phyloP scores from a whole-genome alignment of 225 moss, liverwort and hornwort genomes.

The Polytrichum formosum region DNA sequence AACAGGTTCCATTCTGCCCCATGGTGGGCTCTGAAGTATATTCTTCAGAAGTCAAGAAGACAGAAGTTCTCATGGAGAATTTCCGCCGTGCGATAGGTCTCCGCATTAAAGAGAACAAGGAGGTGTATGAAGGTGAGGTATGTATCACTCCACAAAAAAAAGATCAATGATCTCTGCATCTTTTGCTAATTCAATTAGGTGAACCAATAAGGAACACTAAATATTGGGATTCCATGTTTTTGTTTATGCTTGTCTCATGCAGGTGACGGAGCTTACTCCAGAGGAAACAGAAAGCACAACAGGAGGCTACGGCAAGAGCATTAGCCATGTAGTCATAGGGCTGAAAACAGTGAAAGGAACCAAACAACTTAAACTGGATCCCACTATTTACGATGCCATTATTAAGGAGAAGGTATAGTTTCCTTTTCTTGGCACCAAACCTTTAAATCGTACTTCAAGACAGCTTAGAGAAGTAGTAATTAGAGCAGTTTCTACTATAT shows the following conservation, averaged over 20 bases:
- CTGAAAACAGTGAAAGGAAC: conserved; percentile 96
- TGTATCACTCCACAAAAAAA: neutral
- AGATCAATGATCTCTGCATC: neutral
- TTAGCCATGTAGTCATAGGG: conserved; percentile 91
- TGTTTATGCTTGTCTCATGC: neutral
- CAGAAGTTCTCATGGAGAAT: conserved; percentile 97
- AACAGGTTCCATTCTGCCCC: conserved; percentile 91
- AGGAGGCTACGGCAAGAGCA: conserved; percentile 96
- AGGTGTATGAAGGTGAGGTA: conserved; percentile 97
- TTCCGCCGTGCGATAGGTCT: conserved; percentile 92
- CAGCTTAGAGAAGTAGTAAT: too few species aligned
- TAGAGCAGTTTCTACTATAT: too few species aligned
- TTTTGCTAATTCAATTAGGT: neutral
- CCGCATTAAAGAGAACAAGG: conserved; percentile 97
- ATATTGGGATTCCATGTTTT: too few species aligned
- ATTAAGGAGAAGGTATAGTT: conserved; percentile 80
- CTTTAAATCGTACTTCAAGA: neutral
- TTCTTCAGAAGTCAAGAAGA: conserved; percentile 98
- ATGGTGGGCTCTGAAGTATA: conserved; percentile 99
- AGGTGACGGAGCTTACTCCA: conserved; percentile 87
- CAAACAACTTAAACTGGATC: conserved; percentile 91
- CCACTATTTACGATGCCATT: conserved; percentile 87
- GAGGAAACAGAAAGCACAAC: conserved; percentile 96
- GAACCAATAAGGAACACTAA: too few species aligned
- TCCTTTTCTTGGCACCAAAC: neutral